Percentiles rank a stretch among this genome's conserved stretches.
Evolutionary conservation across 2,329 filamentous ascomycete species (phyloP).

Genomic region (Triangularia setosa): DNA sequence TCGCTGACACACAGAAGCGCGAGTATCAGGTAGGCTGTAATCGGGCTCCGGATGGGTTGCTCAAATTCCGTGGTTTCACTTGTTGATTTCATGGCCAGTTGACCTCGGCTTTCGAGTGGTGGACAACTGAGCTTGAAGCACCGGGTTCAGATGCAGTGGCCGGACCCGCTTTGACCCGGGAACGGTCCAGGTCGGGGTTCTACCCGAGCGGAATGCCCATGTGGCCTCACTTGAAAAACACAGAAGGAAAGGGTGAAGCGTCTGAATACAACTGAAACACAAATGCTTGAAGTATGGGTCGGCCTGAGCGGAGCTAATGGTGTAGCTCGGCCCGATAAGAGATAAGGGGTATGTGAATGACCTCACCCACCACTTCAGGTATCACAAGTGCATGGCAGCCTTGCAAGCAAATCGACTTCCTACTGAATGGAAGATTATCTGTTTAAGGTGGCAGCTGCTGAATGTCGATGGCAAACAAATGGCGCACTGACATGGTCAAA

Average conservation of each 20-base stretch:
- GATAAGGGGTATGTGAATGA: too few relatives aligned
- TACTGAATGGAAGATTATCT: too few relatives aligned
- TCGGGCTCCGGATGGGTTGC: neutral
- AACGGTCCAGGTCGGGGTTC: neutral
- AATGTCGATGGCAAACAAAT: neutral
- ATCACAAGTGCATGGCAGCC: too few relatives aligned
- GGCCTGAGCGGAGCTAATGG: too few relatives aligned
- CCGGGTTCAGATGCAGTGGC: neutral
- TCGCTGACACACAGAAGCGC: neutral
- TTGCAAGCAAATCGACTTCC: too few relatives aligned
- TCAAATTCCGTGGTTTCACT: neutral
- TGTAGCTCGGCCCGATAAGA: too few relatives aligned
- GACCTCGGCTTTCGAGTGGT: neutral
- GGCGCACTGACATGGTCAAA: neutral
- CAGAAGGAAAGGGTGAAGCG: neutral
- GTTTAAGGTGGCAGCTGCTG: neutral
- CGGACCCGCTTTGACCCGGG: neutral
- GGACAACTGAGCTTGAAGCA: neutral
- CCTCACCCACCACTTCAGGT: too few relatives aligned
- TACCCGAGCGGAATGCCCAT: neutral
- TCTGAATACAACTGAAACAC: neutral
- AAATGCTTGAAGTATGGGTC: too few relatives aligned
- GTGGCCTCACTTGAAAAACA: neutral
- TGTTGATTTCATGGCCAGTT: neutral
- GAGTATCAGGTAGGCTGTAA: neutral